phyloP scores from a whole-genome alignment of 805 yeast genomes.

The Hanseniaspora meyeri region DNA sequence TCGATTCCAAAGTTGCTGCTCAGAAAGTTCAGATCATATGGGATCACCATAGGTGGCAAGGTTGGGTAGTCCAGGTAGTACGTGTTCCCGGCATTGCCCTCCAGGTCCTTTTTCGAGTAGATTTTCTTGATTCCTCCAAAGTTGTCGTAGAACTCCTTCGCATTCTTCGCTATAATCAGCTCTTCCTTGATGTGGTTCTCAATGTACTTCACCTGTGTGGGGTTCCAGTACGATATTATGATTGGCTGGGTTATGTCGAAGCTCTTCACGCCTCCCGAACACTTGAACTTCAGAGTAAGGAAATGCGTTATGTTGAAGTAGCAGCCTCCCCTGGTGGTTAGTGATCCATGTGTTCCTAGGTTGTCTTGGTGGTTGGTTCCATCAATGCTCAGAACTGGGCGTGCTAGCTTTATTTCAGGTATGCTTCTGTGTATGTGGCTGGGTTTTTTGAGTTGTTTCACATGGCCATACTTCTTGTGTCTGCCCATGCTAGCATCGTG shows the following conservation, averaged over 20 bases:
- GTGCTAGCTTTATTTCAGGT: constrained; percentile 12
- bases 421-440: not conserved
- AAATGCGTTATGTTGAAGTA: constrained; percentile 41
- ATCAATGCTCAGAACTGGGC: constrained; percentile 10
- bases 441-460: not conserved
- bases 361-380: constrained; percentile 16
- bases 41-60: constrained; percentile 26
- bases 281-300: constrained; percentile 36
- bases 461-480: not conserved
- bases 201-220: constrained; percentile 36
- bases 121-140: constrained; percentile 29
- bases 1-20: constrained; percentile 4
- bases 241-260: constrained; percentile 40
- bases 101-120: constrained; percentile 19
- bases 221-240: constrained; percentile 43
- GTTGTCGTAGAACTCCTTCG: constrained; percentile 26
- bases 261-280: constrained; percentile 36
- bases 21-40: constrained; percentile 14
- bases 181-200: constrained; percentile 44
- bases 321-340: constrained; percentile 40
- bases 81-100: not conserved
- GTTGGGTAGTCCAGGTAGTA: constrained; percentile 28
- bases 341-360: constrained; percentile 30
- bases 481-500: not conserved
- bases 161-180: constrained; percentile 34